These are phyloP conservation scores for Barnettozyma vustinii DNA, from an alignment of 805 yeast species.

Conservation along the genomic window DNA sequence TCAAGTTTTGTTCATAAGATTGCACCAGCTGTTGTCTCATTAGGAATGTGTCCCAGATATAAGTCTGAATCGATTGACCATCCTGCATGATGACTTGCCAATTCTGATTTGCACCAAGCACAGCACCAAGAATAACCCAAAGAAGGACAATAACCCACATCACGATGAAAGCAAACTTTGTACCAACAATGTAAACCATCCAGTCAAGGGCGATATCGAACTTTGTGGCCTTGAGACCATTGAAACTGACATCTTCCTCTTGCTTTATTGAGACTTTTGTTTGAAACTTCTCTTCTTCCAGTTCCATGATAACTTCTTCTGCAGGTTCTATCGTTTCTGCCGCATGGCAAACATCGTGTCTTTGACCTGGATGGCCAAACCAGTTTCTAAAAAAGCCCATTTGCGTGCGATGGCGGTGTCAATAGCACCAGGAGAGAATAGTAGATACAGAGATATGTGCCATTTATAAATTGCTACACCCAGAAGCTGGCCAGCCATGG, in stretches of 20 bases:
- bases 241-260: constrained; percentile 7
- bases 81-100: constrained; percentile 10
- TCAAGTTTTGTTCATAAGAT: constrained; percentile 7
- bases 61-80: constrained; percentile 11
- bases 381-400: constrained; percentile 6
- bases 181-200: constrained; percentile 9
- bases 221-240: constrained; percentile 8
- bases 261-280: background rate
- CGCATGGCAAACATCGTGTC: constrained; percentile 1
- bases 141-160: constrained; percentile 6
- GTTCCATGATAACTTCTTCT: background rate
- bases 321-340: background rate
- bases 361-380: constrained; percentile 5
- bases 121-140: constrained; percentile 6
- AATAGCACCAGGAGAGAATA: too few relatives aligned
- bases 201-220: constrained; percentile 8
- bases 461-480: too few relatives aligned
- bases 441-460: too few relatives aligned
- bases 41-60: constrained; percentile 10
- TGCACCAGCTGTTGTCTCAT: constrained; percentile 12
- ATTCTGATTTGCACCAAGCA: constrained; percentile 2
- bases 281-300: background rate
- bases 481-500: too few relatives aligned
- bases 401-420: background rate
- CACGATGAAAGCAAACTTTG: constrained; percentile 2